These are phyloP conservation scores for Cystobasidium ongulense DNA, from an alignment of 768 basidiomycete species.

Conservation along the genomic window DNA sequence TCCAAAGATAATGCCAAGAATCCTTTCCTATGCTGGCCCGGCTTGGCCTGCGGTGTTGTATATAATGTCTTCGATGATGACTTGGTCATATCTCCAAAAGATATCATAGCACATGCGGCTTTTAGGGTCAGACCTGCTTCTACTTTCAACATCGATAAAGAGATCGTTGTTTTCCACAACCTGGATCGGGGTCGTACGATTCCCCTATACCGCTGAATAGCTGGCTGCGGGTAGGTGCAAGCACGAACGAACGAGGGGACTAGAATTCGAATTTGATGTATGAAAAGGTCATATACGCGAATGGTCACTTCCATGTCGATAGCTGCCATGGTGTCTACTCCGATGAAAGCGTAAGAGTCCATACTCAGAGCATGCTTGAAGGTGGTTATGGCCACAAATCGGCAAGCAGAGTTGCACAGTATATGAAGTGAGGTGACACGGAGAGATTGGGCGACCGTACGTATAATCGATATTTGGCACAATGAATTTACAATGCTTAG, in stretches of 20 bases:
- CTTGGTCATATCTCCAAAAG: not conserved
- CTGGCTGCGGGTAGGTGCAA: conserved; percentile 4
- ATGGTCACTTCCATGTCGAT: not conserved
- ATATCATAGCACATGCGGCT: conserved; percentile 2
- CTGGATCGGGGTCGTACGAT: conserved; percentile 9
- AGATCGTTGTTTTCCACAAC: conserved; percentile 7
- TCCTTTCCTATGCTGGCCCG: not conserved
- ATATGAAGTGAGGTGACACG: not conserved
- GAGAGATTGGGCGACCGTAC: conserved; percentile 2
- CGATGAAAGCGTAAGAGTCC: not conserved
- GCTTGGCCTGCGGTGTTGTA: not conserved
- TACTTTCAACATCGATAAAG: not conserved
- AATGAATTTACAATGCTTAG: no score
- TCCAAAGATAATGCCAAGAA: not conserved
- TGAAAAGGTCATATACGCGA: not conserved
- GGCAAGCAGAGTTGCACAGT: conserved; percentile 6
- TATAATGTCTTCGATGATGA: conserved; percentile 10
- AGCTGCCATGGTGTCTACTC: not conserved
- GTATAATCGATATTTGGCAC: no score
- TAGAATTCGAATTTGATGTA: no score
- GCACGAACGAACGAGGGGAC: no score
- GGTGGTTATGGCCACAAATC: not conserved
- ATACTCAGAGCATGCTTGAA: conserved; percentile 6
- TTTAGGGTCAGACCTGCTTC: not conserved
- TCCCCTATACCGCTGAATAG: not conserved